Evolutionary conservation across 129 eudicot genomes (phyloP), one percentile per base, ranked within the genome.

Genomic region (Solidago caesia): DNA sequence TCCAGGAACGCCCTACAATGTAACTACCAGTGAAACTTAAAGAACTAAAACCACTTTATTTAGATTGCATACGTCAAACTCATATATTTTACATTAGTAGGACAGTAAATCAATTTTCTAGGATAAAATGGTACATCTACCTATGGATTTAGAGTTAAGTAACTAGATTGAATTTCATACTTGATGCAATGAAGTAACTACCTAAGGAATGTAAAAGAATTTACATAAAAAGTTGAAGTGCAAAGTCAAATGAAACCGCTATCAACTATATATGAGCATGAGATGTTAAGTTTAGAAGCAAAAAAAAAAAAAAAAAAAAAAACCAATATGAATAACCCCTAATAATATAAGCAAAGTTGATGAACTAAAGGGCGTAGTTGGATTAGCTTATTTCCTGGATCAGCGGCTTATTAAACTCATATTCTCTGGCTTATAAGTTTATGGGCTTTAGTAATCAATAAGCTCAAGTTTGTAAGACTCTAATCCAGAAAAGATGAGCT

Each of bases 1-100:
- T 72, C 98, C 98, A 56, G 98, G 96, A 73, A 87, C 67, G 67
- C 79, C 87, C 95, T 92, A 73, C 6, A 56, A 64, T 53, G 64
- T 72, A 77, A 49, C 66, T 78, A 26, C 47, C 44, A 73, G 15
- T 39, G 44, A 39, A 46, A 67, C 27, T 16, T 29, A 65, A 70
- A 13, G 7, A 64, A 16, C 42, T 27, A 26, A 59, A 42, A 13
- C 29, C 45, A 27, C 73, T 68, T 26, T 48, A 13, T 33, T 33
- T 33, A 33, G 3, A 33, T 33, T 3, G 2, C 39, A 33, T 33
- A 33, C 39, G 39, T 53, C 14, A 14, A 53, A 13, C 10, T 8
- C 42, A 60, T 51, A 53, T 53, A 12, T 55, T 67, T 8, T 27
- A 33, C 41, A 67, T 25, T 68, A 56, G 43, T 57, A 59, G 42